Evolutionary conservation across 495 filamentous ascomycete species (phyloP), one percentile per base, ranked within the genome.

Genomic region (Penicillium riverlandense): DNA sequence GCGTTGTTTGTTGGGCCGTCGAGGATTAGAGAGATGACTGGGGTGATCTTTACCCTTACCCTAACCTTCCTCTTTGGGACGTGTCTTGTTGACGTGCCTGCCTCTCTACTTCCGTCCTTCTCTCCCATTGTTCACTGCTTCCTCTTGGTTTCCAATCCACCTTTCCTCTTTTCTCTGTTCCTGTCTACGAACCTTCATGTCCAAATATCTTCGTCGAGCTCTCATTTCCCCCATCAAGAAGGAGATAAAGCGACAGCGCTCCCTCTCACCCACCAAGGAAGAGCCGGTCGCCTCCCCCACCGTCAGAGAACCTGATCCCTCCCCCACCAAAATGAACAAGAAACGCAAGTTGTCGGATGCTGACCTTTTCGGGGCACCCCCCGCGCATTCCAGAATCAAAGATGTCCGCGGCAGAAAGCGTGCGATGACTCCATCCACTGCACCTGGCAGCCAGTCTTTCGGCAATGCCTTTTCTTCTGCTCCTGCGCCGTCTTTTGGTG

Each of bases 341-440:
- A 34, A 34, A 34, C 10, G 9, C 9, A 34, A 34, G 32, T 9
- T 34, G 32, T 22, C 7, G 27, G 14, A 3, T 0, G 29, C 47
- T 53, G 43, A 53, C 41, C 2, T 22, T 22, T 22, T 22, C 34
- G 15, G 28, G 30, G 45, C 30, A 31, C 0, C 32, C 32, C 9
- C 32, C n/a, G 15, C 13, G 22, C 8, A 30, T 7, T 29, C n/a
- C 30, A 71, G 67, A 46, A 71, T 71, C 42, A 67, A 63, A 37
- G 59, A 65, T 7, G 36, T 68, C 31, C 55, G 61, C 22, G 57
- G 42, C 47, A 63, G 62, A 39, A 22, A 22, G 22, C 22, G 22
- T 22, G 22, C 22, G 22, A 22, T 22, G 22, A 22, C 22, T 22
- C 22, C 22, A 22, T 22, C 22, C 22, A 22, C 22, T 22, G 22